A percentile compares a stretch with the other conserved stretches of the same genome.
phyloP scores from a whole-genome alignment of 2,329 filamentous ascomycete species.

The Rutstroemia sp. region DNA sequence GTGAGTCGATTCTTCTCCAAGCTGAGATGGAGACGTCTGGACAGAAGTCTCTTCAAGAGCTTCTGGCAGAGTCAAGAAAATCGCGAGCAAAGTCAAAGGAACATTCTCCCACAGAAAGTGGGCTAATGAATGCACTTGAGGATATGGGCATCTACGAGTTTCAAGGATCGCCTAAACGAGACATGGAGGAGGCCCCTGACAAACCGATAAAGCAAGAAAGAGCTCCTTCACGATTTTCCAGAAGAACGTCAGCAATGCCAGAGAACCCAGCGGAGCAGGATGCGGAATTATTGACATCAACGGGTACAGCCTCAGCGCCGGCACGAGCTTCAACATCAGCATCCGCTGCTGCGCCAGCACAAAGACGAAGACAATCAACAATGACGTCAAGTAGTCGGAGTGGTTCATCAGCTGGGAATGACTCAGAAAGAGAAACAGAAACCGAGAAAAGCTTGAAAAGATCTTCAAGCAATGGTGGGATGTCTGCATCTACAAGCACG shows the following conservation, averaged over 20 bases:
- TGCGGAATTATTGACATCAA: conserved; percentile 22
- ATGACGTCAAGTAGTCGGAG: conserved; percentile 14
- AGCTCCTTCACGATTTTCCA: conserved; percentile 16
- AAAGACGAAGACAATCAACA: conserved; percentile 26
- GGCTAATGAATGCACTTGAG: conserved; percentile 15
- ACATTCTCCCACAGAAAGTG: conserved; percentile 13
- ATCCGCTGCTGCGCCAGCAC: conserved; percentile 9
- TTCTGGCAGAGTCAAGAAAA: conserved; percentile 26
- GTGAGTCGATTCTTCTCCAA: conserved; percentile 27
- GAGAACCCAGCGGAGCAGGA: conserved; percentile 12
- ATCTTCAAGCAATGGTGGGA: conserved; percentile 12
- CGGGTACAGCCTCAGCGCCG: conserved; percentile 17
- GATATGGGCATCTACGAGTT: conserved; percentile 28
- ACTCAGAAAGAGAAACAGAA: conserved; percentile 11
- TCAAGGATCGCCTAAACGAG: conserved; percentile 18
- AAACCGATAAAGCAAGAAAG: conserved; percentile 15
- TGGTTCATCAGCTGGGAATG: conserved; percentile 10
- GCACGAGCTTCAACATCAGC: conserved; percentile 23
- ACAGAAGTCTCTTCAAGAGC: conserved; percentile 23
- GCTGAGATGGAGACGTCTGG: conserved; percentile 15
- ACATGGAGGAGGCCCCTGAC: conserved; percentile 8
- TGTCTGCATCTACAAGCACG: conserved; percentile 13
- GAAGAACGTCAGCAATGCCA: conserved; percentile 18
- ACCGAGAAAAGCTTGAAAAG: conserved; percentile 17
- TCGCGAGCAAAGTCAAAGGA: conserved; percentile 22